Conservation (phyloP, 2,329 filamentous ascomycete species). For the Neocatenulostroma microsporum region DNA sequence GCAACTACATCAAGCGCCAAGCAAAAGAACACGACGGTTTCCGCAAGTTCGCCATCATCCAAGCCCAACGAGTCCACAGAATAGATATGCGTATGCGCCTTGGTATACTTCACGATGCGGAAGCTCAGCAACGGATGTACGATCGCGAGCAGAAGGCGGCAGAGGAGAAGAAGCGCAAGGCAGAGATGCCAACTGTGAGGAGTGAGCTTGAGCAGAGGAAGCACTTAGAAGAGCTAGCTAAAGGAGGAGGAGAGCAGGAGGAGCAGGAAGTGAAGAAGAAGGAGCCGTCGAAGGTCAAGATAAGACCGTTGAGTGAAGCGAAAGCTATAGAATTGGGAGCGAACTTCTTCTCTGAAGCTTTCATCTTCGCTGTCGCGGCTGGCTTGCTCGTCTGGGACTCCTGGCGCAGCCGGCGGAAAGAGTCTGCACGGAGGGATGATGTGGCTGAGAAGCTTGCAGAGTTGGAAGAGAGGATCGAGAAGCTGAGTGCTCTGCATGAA, state of each 20-base stretch:
- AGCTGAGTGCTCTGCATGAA: conserved; percentile 27
- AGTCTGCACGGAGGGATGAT: conserved; percentile 51
- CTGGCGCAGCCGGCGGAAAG: conserved; percentile 54
- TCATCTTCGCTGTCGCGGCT: conserved; percentile 58
- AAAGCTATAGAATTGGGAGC: conserved; percentile 63
- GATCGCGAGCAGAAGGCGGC: conserved; percentile 50
- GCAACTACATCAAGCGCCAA: conserved; percentile 59
- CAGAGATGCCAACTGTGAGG: conserved; percentile 51
- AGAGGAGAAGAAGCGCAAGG: conserved; percentile 44
- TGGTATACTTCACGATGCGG: conserved; percentile 55
- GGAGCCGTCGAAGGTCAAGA: conserved; percentile 37
- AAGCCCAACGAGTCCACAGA: conserved; percentile 57
- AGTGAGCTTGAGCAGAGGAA: conserved; percentile 53
- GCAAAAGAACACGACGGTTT: conserved; percentile 62
- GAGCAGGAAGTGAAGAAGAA: conserved; percentile 25
- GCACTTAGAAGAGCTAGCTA: conserved; percentile 48
- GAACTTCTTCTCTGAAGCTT: conserved; percentile 60
- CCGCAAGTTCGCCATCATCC: conserved; percentile 51
- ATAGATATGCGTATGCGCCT: conserved; percentile 62
- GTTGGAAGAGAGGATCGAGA: conserved; percentile 44
- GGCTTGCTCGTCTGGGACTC: conserved; percentile 56
- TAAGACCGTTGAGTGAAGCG: conserved; percentile 57
- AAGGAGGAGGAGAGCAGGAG: conserved; percentile 31
- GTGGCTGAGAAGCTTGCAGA: conserved; percentile 53
- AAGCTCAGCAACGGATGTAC: conserved; percentile 46